Percentiles rank a stretch among this genome's conserved stretches.
These are phyloP conservation scores for Starmerella roubikii DNA, from an alignment of 805 yeast species.

Conservation along the genomic window DNA sequence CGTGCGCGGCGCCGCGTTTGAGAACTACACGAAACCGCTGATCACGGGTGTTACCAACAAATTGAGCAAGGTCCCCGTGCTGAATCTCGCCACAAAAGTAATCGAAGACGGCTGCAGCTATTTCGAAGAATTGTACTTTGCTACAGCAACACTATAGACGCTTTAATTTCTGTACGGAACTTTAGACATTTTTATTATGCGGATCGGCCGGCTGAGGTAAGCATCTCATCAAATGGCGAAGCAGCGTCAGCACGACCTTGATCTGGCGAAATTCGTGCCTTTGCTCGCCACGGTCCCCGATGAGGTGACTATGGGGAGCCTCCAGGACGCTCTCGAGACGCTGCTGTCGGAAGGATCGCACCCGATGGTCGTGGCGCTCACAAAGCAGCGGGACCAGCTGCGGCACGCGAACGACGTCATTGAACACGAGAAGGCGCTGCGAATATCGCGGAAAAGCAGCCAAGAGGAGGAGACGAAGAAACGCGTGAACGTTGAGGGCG, in stretches of 20 bases:
- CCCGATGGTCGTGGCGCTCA: constrained; percentile 16
- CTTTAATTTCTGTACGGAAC: neutral
- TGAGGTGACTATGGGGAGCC: constrained; percentile 14
- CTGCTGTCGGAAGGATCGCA: constrained; percentile 18
- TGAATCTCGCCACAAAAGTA: constrained; percentile 25
- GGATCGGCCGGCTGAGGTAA: neutral
- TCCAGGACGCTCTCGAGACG: constrained; percentile 17
- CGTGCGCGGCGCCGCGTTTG: constrained; percentile 29
- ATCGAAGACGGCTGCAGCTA: constrained; percentile 29
- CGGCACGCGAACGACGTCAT: constrained; percentile 16
- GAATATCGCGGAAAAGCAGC: constrained; percentile 1
- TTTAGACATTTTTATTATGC: no score
- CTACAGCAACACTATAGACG: constrained; percentile 10
- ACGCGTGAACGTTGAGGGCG: no score
- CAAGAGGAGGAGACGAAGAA: neutral
- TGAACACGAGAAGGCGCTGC: constrained; percentile 13
- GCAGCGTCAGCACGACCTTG: constrained; percentile 10
- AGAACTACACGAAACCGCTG: constrained; percentile 24
- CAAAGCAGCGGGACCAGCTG: constrained; percentile 17
- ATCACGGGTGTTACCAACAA: constrained; percentile 20
- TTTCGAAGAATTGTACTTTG: constrained; percentile 26
- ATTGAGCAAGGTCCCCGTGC: constrained; percentile 24
- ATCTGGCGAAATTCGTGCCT: constrained; percentile 4
- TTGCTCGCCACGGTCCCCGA: constrained; percentile 14
- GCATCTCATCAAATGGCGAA: constrained; percentile 5